A percentile compares a stretch with the other conserved stretches of the same genome.
Evolutionary conservation across 176 grass and related monocot genomes (phyloP).

Genomic region (Oryza coarctata): DNA sequence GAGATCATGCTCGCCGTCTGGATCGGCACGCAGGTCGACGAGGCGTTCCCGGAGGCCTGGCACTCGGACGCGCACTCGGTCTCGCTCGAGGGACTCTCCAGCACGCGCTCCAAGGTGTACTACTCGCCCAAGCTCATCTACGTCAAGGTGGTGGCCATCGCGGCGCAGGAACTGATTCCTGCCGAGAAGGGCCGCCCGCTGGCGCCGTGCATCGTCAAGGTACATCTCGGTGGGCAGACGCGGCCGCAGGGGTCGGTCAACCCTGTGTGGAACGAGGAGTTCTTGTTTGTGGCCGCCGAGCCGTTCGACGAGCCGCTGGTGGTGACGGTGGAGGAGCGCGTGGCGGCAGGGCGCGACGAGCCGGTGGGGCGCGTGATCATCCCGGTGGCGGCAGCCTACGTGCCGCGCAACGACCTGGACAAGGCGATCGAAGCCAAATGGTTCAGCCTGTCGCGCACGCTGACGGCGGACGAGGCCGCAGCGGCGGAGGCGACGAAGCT

Average conservation of each 20-base stretch:
- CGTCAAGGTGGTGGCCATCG: slow-evolving; percentile 49
- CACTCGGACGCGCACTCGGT: slow-evolving; percentile 73
- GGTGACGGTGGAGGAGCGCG: slow-evolving; percentile 72
- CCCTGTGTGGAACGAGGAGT: slow-evolving; percentile 79
- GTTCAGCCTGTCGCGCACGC: slow-evolving; percentile 56
- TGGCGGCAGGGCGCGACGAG: slow-evolving; percentile 43
- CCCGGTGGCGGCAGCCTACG: slow-evolving; percentile 15
- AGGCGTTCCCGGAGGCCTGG: slow-evolving; percentile 74
- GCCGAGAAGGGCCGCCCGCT: slow-evolving; percentile 41
- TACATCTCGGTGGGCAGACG: slow-evolving; percentile 53
- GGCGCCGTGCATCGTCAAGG: slow-evolving; percentile 39
- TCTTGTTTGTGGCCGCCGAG: slow-evolving; percentile 71
- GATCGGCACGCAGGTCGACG: slow-evolving; percentile 82
- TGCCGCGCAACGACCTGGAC: slow-evolving; percentile 46
- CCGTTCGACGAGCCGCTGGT: slow-evolving; percentile 76
- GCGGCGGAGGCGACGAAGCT: slow-evolving; percentile 16
- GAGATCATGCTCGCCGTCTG: slow-evolving; percentile 81
- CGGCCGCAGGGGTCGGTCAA: slow-evolving; percentile 37
- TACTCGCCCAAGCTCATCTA: slow-evolving; percentile 69
- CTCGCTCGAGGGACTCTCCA: slow-evolving; percentile 16
- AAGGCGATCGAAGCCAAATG: slow-evolving; percentile 53
- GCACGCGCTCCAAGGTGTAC: slow-evolving; percentile 75
- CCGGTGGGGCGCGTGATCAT: slow-evolving; percentile 49
- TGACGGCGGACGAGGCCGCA: slow-evolving; percentile 41
- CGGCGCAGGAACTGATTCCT: slow-evolving; percentile 62